phyloP scores from a whole-genome alignment of 495 filamentous ascomycete genomes.

The Neurospora tetrasperma region DNA sequence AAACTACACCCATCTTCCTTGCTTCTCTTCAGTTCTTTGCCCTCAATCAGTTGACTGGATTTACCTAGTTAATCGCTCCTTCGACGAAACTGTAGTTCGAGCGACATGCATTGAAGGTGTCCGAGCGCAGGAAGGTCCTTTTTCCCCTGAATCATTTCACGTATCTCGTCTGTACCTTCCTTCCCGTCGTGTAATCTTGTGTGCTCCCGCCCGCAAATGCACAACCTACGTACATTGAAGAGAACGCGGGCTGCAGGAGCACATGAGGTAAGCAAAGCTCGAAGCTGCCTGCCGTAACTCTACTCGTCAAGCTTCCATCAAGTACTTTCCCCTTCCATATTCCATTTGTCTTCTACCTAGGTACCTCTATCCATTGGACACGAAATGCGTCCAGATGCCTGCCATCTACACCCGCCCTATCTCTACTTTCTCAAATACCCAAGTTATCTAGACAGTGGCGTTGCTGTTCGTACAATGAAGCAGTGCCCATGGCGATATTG shows the following conservation, averaged over 20 bases:
- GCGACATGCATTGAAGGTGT: neutral
- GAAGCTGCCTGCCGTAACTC: neutral
- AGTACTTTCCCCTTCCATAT: neutral
- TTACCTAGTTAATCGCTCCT: neutral
- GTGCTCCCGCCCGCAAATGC: neutral
- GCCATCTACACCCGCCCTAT: neutral
- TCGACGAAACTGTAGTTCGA: neutral
- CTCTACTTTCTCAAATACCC: neutral
- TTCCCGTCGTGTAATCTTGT: neutral
- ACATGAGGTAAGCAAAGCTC: neutral
- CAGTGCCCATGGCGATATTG: slow-evolving; percentile 3
- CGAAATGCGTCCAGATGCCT: neutral
- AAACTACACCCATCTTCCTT: neutral
- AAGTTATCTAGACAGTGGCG: neutral
- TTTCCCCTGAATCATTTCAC: neutral
- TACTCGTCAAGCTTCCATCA: neutral
- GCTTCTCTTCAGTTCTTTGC: neutral
- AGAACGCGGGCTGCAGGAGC: neutral
- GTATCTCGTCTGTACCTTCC: neutral
- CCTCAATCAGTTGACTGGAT: neutral
- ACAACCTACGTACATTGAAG: neutral
- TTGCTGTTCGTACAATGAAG: neutral
- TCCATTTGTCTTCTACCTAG: neutral
- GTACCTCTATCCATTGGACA: neutral
- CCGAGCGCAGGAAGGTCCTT: neutral